Conservation (phyloP, 306 rosid species). For the Arachis stenosperma region DNA sequence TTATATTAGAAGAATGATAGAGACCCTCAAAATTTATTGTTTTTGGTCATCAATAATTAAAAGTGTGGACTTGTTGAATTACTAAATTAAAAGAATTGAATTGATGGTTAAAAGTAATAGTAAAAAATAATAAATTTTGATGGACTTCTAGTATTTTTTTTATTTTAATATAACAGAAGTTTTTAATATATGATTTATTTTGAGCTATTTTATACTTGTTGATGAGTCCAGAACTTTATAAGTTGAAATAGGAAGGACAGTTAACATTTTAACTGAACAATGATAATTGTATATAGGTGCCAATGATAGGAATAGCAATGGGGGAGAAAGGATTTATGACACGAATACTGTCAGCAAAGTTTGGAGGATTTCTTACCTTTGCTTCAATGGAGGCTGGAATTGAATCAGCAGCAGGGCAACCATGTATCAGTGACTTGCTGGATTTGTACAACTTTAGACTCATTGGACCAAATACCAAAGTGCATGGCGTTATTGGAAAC, state of each 20-base stretch:
- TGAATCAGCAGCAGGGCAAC: slow-evolving; percentile 68
- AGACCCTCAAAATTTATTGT: too few species aligned
- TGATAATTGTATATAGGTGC: slow-evolving; percentile 45
- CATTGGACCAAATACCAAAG: slow-evolving; percentile 62
- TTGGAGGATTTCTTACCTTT: slow-evolving; percentile 70
- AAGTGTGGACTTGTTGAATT: too few species aligned
- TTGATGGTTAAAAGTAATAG: too few species aligned
- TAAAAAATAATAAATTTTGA: too few species aligned
- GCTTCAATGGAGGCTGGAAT: slow-evolving; percentile 57
- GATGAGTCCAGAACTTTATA: background rate
- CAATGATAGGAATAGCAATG: slow-evolving; percentile 71
- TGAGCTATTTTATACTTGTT: too few species aligned
- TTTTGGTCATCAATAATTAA: too few species aligned
- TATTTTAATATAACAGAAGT: too few species aligned
- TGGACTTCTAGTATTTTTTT: too few species aligned
- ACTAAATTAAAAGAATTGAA: too few species aligned
- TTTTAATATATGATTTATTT: too few species aligned
- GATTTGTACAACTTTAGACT: slow-evolving; percentile 70
- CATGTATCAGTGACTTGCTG: slow-evolving; percentile 58
- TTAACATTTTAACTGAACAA: background rate
- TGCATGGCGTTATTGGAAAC: slow-evolving; percentile 75
- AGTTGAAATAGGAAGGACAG: background rate
- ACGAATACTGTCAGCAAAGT: slow-evolving; percentile 63
- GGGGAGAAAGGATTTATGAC: slow-evolving; percentile 73
- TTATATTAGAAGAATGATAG: too few species aligned